These are phyloP conservation scores for Arthroderma uncinatum DNA, from an alignment of 2,329 filamentous ascomycete species.

Conservation along the genomic window DNA sequence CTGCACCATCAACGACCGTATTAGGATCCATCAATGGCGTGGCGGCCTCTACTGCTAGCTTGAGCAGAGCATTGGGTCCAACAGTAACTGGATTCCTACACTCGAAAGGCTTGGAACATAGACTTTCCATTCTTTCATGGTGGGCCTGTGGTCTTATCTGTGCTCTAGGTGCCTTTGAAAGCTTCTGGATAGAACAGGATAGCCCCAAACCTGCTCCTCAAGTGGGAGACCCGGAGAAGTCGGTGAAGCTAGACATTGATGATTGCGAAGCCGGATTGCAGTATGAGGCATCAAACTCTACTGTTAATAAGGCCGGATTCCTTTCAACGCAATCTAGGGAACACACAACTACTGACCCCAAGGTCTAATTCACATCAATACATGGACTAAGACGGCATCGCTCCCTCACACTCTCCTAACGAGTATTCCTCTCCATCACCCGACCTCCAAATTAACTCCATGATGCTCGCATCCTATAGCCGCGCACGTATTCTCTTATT, in stretches of 20 bases:
- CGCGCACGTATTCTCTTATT: neutral
- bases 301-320: neutral
- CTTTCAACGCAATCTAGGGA: neutral
- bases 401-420: neutral
- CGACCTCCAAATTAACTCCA: neutral
- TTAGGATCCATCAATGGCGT: slow-evolving; percentile 89
- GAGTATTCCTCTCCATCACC: neutral
- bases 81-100: slow-evolving; percentile 80
- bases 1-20: slow-evolving; percentile 69
- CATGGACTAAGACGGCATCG: neutral
- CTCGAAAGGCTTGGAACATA: slow-evolving; percentile 62
- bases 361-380: neutral
- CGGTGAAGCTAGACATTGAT: slow-evolving; percentile 8
- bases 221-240: neutral
- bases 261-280: slow-evolving; percentile 25
- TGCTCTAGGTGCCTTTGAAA: slow-evolving; percentile 60
- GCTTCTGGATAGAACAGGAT: slow-evolving; percentile 62
- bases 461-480: neutral
- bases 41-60: slow-evolving; percentile 78
- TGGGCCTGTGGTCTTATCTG: slow-evolving; percentile 78
- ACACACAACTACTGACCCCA: neutral
- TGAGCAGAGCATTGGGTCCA: slow-evolving; percentile 79
- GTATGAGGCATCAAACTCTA: neutral
- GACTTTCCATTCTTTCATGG: slow-evolving; percentile 84
- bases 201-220: slow-evolving; percentile 21